Evolutionary conservation across 495 filamentous ascomycete species (phyloP).

Genomic region (Talaromyces trachyspermus): DNA sequence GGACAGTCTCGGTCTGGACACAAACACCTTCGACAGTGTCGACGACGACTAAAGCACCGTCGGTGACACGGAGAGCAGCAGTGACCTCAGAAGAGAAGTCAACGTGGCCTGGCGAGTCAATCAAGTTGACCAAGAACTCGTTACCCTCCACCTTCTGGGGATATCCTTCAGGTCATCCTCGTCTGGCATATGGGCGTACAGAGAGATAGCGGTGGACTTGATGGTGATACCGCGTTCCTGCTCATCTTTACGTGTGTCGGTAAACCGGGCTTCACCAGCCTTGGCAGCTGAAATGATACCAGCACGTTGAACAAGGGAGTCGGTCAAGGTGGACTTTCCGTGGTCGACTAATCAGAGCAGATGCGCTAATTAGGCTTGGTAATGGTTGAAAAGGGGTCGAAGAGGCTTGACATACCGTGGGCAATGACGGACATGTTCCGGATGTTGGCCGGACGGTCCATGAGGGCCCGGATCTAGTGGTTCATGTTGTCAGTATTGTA

Average conservation of each 20-base stretch:
- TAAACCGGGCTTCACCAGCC: constrained; percentile 91
- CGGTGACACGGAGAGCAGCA: constrained; percentile 98
- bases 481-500: constrained; percentile 18
- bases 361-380: constrained; percentile 8
- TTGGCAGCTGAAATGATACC: constrained; percentile 99
- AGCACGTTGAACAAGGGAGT: constrained; percentile 96
- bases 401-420: constrained; percentile 58
- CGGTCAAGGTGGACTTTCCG: constrained; percentile 98
- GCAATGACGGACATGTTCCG: constrained; percentile 99
- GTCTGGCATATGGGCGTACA: constrained; percentile 78
- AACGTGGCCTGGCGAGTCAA: constrained; percentile 99
- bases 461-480: constrained; percentile 74
- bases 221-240: constrained; percentile 99
- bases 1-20: constrained; percentile 99
- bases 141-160: constrained; percentile 78
- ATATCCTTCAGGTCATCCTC: constrained; percentile 94
- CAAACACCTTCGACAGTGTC: constrained; percentile 98
- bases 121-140: constrained; percentile 99
- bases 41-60: constrained; percentile 98
- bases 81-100: constrained; percentile 99
- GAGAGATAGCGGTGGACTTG: constrained; percentile 99
- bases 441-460: constrained; percentile 98
- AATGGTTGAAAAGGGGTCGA: no score
- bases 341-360: constrained; percentile 66
- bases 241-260: constrained; percentile 94